Percentiles rank a stretch among this genome's conserved stretches.
phyloP scores from a whole-genome alignment of 352 stramenopile genomes.

The Phytopythium boreale region DNA sequence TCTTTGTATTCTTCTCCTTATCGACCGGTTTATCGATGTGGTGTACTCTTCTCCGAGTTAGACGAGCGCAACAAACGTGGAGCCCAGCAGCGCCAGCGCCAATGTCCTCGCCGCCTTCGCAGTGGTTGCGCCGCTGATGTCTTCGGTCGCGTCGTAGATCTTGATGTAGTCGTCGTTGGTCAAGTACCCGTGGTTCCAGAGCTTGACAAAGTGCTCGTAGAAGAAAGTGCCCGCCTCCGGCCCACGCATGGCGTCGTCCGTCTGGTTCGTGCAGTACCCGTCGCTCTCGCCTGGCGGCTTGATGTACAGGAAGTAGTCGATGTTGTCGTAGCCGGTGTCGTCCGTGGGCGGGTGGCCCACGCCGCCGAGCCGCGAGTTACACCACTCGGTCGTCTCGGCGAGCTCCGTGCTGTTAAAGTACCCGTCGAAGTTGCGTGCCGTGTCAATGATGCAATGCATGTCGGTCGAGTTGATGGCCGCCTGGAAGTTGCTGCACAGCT shows the following conservation, averaged over 20 bases:
- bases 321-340: constrained; percentile 37
- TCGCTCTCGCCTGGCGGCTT: constrained; percentile 70
- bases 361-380: constrained; percentile 39
- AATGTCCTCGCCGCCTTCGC: neutral
- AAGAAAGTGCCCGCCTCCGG: constrained; percentile 53
- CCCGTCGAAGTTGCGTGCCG: constrained; percentile 33
- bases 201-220: constrained; percentile 40
- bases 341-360: constrained; percentile 46
- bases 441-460: constrained; percentile 40
- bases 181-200: constrained; percentile 70
- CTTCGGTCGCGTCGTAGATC: constrained; percentile 14
- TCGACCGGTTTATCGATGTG: neutral
- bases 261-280: constrained; percentile 37
- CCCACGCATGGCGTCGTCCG: constrained; percentile 29
- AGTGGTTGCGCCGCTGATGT: constrained; percentile 7
- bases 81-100: neutral
- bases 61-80: neutral
- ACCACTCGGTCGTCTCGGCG: constrained; percentile 39
- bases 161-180: constrained; percentile 25
- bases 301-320: constrained; percentile 78
- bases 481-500: constrained; percentile 41
- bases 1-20: neutral
- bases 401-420: constrained; percentile 11
- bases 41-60: neutral
- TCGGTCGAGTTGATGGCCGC: constrained; percentile 21